Percentiles rank a stretch among this genome's conserved stretches.
These are phyloP conservation scores for Talaromyces funiculosus DNA, from an alignment of 2,329 filamentous ascomycete species.

Conservation along the genomic window DNA sequence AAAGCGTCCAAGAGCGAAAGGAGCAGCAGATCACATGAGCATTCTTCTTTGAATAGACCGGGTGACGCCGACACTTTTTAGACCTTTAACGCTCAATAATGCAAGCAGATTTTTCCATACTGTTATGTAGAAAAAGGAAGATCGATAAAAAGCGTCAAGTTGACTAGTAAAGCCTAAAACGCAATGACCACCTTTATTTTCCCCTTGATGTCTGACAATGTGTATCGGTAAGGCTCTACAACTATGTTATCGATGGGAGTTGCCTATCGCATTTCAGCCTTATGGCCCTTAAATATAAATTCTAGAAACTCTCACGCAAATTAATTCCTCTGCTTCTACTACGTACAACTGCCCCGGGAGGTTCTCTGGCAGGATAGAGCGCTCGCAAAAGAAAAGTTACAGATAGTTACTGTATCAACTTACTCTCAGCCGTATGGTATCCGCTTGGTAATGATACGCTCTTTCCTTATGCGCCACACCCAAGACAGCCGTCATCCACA, in stretches of 20 bases:
- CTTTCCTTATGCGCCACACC: neutral
- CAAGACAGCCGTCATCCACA: constrained; percentile 1
- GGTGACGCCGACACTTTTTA: neutral
- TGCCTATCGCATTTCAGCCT: neutral
- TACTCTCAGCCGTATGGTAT: neutral
- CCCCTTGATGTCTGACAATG: neutral
- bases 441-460: neutral
- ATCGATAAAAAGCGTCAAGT: neutral
- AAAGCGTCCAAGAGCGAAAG: neutral
- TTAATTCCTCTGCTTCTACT: neutral
- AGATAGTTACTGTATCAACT: neutral
- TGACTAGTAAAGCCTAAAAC: neutral
- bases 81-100: neutral
- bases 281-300: neutral
- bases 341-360: neutral
- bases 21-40: neutral
- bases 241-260: neutral
- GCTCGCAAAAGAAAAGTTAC: neutral
- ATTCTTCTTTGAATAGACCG: neutral
- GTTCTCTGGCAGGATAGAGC: neutral
- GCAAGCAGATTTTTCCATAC: neutral
- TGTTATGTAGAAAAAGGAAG: neutral
- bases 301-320: neutral
- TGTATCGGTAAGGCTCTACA: neutral
- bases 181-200: neutral